A percentile compares a stretch with the other conserved stretches of the same genome.
phyloP scores from a whole-genome alignment of 2,329 filamentous ascomycete genomes.

The Amauroascus verrucosus region DNA sequence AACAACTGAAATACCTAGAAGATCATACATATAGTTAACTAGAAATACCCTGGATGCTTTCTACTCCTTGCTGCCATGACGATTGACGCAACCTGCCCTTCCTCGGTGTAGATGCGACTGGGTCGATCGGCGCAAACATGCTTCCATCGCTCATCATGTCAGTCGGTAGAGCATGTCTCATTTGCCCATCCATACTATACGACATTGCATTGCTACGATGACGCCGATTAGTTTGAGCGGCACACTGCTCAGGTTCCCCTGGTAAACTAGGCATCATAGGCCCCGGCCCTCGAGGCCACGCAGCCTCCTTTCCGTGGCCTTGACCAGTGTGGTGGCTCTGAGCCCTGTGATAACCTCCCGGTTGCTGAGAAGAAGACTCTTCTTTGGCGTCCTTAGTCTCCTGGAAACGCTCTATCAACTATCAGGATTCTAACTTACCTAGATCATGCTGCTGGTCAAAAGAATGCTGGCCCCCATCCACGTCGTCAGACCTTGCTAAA shows the following conservation, averaged over 20 bases:
- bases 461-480: background rate
- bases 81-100: background rate
- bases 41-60: background rate
- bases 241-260: background rate
- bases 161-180: background rate
- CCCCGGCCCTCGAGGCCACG: background rate
- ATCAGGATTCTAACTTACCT: background rate
- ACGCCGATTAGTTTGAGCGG: background rate
- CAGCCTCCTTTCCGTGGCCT: background rate
- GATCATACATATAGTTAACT: background rate
- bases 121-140: constrained; percentile 1
- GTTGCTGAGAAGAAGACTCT: background rate
- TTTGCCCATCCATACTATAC: background rate
- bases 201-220: background rate
- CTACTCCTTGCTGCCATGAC: background rate
- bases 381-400: background rate
- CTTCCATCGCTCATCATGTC: background rate
- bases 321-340: background rate
- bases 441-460: background rate
- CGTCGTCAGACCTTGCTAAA: background rate
- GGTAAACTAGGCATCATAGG: background rate
- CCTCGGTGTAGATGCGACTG: background rate
- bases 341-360: background rate
- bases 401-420: background rate
- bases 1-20: no score